Percentiles rank a stretch among this genome's conserved stretches.
Evolutionary conservation across 2,329 filamentous ascomycete species (phyloP).

Genomic region (Coleophoma crateriformis): DNA sequence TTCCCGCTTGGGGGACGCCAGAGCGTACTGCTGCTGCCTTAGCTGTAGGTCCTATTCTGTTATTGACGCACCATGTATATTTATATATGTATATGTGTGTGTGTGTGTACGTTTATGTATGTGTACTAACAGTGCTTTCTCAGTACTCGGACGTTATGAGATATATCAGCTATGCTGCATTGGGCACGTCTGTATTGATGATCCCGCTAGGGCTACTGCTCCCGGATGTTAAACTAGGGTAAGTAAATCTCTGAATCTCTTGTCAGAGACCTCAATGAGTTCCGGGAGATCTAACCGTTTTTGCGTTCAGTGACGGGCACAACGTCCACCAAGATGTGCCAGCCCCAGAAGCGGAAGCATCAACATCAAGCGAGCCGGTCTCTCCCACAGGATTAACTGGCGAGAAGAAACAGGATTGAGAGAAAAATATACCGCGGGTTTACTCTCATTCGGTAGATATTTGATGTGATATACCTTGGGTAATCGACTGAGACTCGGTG

Average conservation of each 20-base stretch:
- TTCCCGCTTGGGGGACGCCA: conserved; percentile 34
- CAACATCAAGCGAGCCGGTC: too few species aligned
- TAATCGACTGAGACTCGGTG: too few species aligned
- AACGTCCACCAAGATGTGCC: background rate
- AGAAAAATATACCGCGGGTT: too few species aligned
- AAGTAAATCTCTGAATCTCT: background rate
- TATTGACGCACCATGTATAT: background rate
- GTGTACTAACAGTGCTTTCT: background rate
- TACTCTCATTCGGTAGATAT: too few species aligned
- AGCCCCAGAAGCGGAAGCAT: too few species aligned
- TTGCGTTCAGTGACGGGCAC: background rate
- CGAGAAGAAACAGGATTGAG: too few species aligned
- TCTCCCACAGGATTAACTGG: too few species aligned
- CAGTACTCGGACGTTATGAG: conserved; percentile 10
- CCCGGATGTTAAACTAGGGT: background rate
- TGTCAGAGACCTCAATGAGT: background rate
- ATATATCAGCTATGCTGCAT: conserved; percentile 4
- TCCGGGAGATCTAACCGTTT: background rate
- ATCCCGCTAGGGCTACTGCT: background rate
- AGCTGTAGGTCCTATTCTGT: conserved; percentile 14
- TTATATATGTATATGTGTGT: background rate
- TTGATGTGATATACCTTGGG: too few species aligned
- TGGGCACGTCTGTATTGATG: background rate
- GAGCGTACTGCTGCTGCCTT: conserved; percentile 35
- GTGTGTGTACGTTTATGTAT: background rate